Base-by-base conservation (phyloP, 2,329 filamentous ascomycete species). In the Cladosporium colombiae region DNA sequence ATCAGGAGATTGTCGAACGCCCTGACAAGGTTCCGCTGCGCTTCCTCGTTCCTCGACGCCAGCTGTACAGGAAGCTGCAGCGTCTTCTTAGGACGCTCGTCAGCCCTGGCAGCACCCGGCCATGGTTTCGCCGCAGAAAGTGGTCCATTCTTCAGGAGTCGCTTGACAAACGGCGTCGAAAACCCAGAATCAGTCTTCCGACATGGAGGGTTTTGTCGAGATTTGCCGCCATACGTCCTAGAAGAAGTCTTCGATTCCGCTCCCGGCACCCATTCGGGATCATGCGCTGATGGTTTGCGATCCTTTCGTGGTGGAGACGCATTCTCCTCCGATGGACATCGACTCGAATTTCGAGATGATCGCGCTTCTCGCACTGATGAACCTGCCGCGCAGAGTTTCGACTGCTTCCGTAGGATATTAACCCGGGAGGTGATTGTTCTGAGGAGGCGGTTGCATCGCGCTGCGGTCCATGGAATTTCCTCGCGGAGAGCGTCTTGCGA, bases 391-490 rank as follows among this genome's bases (percentile, higher is more conserved):
- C 50, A 40, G 0, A 63, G n/a, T 49, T 33, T 64, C n/a, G 61
- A 37, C 29, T 62, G 52, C 44, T 76, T 79, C 44, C 76, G 72
- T 8, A 81, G 72, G 31, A 78, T 78, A 31, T 73, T 70, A 56
- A 81, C 75, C 67, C 79, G 77, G 16, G 77, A 78, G 18, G 77
- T 76, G 14, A 81, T 74, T 16, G 79, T 79, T 50, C 79, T 75
- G 0, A 81, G 74, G 5, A 81, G 72, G 60, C 79, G 76, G 66
- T 79, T 79, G 70, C 79, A 81, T 49, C 79, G 77, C 55, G 77
- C 74, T 18, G 78, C 77, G 8, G 78, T 81, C 79, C 79, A 81
- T 56, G 78, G 75, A 25, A 77, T 64, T 23, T 68, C 67, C 27
- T 44, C 56, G 13, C 61, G 61, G 25, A 14, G 31, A 13, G 44